These are phyloP conservation scores for Paracoccidioides lutzii DNA, from an alignment of 2,329 filamentous ascomycete genomes.

Conservation along the genomic window DNA sequence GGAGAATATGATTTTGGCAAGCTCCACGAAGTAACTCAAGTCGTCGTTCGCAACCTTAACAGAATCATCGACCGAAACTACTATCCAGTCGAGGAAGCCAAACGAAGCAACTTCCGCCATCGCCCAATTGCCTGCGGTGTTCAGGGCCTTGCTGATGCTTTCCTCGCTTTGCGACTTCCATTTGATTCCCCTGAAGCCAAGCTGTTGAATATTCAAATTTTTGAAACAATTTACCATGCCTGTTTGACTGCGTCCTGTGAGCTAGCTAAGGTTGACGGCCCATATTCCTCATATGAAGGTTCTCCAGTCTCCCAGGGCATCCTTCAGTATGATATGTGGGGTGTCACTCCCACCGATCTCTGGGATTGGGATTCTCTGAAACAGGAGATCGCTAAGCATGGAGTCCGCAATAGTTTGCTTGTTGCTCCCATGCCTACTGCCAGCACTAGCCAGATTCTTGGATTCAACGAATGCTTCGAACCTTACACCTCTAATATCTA, in stretches of 20 bases:
- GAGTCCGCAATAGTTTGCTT: constrained; percentile 88
- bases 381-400: constrained; percentile 80
- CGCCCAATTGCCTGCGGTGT: constrained; percentile 93
- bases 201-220: constrained; percentile 94
- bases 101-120: constrained; percentile 94
- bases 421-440: constrained; percentile 97
- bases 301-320: constrained; percentile 90
- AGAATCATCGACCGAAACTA: constrained; percentile 97
- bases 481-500: constrained; percentile 99
- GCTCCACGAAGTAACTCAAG: constrained; percentile 84
- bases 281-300: constrained; percentile 84
- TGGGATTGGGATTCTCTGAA: constrained; percentile 94
- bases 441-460: constrained; percentile 91
- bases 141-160: constrained; percentile 93
- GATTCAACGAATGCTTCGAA: constrained; percentile 99
- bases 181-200: constrained; percentile 94
- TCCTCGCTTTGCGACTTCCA: constrained; percentile 89
- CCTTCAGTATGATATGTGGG: constrained; percentile 98
- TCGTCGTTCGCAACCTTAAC: constrained; percentile 91
- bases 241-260: constrained; percentile 81
- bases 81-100: constrained; percentile 90
- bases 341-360: constrained; percentile 78
- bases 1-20: constrained; percentile 91
- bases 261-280: constrained; percentile 66
- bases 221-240: constrained; percentile 98